Evolutionary conservation across 2,329 filamentous ascomycete genomes (phyloP).

Genomic region (Passalora sequoiae): DNA sequence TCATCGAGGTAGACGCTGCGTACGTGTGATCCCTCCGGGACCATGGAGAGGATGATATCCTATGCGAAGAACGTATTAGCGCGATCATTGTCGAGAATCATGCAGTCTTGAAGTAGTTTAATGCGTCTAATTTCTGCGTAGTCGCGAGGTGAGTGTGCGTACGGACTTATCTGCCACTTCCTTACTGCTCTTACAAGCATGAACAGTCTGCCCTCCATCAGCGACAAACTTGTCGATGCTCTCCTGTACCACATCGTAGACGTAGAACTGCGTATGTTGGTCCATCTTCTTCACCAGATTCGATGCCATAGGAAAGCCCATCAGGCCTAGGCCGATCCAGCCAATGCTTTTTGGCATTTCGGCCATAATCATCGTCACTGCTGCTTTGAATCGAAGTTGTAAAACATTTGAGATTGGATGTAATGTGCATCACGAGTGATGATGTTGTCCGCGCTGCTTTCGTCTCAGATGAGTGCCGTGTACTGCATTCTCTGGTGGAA

Average conservation of each 20-base stretch:
- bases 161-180: constrained; percentile 50
- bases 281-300: constrained; percentile 48
- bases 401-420: too few relatives aligned
- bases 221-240: constrained; percentile 41
- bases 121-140: too few relatives aligned
- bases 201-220: constrained; percentile 38
- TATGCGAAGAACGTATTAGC: constrained; percentile 21
- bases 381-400: background rate
- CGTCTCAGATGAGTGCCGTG: too few relatives aligned
- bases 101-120: too few relatives aligned
- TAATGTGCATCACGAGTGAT: too few relatives aligned
- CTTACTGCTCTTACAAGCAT: constrained; percentile 40
- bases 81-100: too few relatives aligned
- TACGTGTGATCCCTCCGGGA: constrained; percentile 51
- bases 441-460: too few relatives aligned
- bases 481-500: background rate
- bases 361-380: constrained; percentile 17
- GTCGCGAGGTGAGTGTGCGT: too few relatives aligned
- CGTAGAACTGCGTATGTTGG: constrained; percentile 40
- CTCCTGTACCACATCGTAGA: constrained; percentile 46
- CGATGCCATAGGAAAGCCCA: constrained; percentile 51
- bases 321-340: constrained; percentile 53
- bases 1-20: constrained; percentile 48
- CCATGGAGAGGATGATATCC: constrained; percentile 51
- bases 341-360: constrained; percentile 34